Percentiles rank a stretch among this genome's conserved stretches.
phyloP scores from a whole-genome alignment of 495 filamentous ascomycete species.

The Talaromyces proteolyticus region DNA sequence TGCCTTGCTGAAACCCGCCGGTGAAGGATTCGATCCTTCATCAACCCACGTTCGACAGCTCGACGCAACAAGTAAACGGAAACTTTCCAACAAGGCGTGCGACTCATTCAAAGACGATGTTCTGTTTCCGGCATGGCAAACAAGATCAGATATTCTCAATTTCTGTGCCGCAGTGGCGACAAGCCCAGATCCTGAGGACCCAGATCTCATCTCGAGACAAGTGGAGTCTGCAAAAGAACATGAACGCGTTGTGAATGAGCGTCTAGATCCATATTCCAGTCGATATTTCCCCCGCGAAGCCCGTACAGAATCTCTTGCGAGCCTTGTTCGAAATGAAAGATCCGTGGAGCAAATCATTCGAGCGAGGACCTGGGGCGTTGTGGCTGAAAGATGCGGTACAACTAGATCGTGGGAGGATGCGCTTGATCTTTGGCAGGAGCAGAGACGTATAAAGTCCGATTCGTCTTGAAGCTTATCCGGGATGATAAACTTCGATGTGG shows the following conservation, averaged over 20 bases:
- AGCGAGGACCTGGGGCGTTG: constrained; percentile 71
- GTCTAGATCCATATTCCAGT: constrained; percentile 86
- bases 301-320: constrained; percentile 75
- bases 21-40: constrained; percentile 68
- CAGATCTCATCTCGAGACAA: constrained; percentile 64
- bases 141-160: constrained; percentile 74
- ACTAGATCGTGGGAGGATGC: constrained; percentile 56
- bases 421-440: constrained; percentile 51
- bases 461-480: neutral
- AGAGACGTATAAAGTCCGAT: neutral
- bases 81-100: constrained; percentile 59
- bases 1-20: constrained; percentile 73
- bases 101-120: constrained; percentile 68
- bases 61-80: constrained; percentile 27
- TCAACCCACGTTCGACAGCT: constrained; percentile 60
- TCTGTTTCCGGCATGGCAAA: constrained; percentile 85
- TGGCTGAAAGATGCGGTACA: constrained; percentile 68
- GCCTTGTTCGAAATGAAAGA: constrained; percentile 73
- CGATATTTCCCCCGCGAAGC: constrained; percentile 80
- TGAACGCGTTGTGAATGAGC: constrained; percentile 78
- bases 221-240: constrained; percentile 63
- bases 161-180: constrained; percentile 91
- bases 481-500: neutral
- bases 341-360: constrained; percentile 85
- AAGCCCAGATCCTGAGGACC: constrained; percentile 82